phyloP scores from a whole-genome alignment of 2,329 filamentous ascomycete species.

The Daldinia sp. region DNA sequence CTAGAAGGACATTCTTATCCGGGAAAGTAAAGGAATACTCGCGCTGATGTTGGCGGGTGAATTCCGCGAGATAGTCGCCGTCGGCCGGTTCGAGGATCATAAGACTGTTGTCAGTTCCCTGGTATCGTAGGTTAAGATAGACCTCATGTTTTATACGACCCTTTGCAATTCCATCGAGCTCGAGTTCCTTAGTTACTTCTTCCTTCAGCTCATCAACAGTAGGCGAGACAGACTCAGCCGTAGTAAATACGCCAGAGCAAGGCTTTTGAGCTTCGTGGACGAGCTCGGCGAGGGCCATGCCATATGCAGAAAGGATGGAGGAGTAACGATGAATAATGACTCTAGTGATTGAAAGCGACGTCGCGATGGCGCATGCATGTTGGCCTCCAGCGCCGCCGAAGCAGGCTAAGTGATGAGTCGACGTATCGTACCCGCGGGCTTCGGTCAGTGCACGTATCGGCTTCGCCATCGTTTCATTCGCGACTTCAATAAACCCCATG shows the following conservation, averaged over 20 bases:
- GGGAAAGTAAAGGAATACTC: conserved; percentile 90
- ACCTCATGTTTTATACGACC: conserved; percentile 48
- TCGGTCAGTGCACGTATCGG: conserved; percentile 91
- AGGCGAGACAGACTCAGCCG: neutral
- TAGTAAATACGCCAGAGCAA: conserved; percentile 59
- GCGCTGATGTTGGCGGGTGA: conserved; percentile 42
- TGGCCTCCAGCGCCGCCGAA: conserved; percentile 94
- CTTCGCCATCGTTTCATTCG: conserved; percentile 89
- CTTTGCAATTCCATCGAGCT: conserved; percentile 81
- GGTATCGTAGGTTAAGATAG: conserved; percentile 92
- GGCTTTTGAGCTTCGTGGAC: conserved; percentile 90
- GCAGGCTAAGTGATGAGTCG: conserved; percentile 84
- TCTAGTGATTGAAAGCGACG: conserved; percentile 82
- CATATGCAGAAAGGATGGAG: conserved; percentile 87
- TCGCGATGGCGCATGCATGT: conserved; percentile 87
- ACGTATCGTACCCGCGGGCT: conserved; percentile 89
- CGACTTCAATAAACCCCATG: conserved; percentile 86
- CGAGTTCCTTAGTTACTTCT: conserved; percentile 87
- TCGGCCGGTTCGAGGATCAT: conserved; percentile 80
- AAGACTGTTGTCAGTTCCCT: conserved; percentile 86
- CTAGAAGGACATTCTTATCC: conserved; percentile 86
- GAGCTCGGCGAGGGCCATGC: conserved; percentile 91
- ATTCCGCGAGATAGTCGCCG: neutral
- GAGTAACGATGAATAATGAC: conserved; percentile 88
- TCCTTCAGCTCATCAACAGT: conserved; percentile 67